Conservation (phyloP, 768 basidiomycete genomes). For the Leucogyrophana mollusca region DNA sequence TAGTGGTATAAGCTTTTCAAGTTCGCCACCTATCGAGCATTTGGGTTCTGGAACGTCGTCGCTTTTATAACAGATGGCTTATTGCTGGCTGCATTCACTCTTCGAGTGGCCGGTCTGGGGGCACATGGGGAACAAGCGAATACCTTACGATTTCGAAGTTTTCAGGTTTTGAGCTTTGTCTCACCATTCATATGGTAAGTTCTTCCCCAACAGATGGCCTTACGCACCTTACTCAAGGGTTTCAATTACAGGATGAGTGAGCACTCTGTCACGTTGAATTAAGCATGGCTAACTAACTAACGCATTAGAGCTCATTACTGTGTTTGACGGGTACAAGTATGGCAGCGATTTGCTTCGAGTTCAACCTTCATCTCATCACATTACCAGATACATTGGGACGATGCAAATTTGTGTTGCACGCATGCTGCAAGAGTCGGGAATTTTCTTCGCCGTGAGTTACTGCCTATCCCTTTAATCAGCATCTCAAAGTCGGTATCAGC, state of each 20-base stretch:
- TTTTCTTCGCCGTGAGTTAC: conserved; percentile 79
- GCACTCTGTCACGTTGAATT: conserved; percentile 23
- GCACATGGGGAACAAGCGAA: conserved; percentile 33
- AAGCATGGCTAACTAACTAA: conserved; percentile 1
- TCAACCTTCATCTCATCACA: conserved; percentile 1
- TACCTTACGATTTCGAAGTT: conserved; percentile 60
- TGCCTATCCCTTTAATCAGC: not conserved
- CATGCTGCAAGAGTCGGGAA: conserved; percentile 91
- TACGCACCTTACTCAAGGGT: no score
- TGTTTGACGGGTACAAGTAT: conserved; percentile 81
- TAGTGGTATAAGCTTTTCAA: conserved; percentile 71
- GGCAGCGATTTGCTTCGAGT: not conserved
- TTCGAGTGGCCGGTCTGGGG: conserved; percentile 63
- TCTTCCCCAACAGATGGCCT: not conserved
- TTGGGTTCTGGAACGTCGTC: conserved; percentile 76
- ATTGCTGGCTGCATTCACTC: conserved; percentile 67
- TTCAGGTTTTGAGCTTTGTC: conserved; percentile 86
- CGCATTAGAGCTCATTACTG: conserved; percentile 64
- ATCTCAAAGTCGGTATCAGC: conserved; percentile 36
- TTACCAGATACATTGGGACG: conserved; percentile 87
- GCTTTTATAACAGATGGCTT: conserved; percentile 72
- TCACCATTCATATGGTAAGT: conserved; percentile 85
- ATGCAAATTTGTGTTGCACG: conserved; percentile 92
- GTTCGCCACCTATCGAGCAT: conserved; percentile 78
- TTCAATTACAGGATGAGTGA: conserved; percentile 72